Conservation (phyloP, 768 basidiomycete genomes). For the Dacryopinax spathularia region DNA sequence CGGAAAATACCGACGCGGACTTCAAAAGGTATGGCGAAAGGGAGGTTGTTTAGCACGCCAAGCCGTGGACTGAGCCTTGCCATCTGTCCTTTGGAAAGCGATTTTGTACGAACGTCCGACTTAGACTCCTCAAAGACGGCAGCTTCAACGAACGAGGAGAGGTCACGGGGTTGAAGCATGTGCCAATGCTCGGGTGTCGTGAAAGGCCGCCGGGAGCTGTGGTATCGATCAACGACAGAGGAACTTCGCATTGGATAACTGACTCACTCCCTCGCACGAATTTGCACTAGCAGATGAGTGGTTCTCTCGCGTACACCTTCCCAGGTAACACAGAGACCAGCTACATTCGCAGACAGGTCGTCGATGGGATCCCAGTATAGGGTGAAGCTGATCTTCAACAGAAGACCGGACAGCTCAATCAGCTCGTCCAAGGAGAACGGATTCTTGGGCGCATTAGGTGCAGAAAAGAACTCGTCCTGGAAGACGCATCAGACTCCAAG, state of each 20-base stretch:
- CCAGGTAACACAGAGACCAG: constrained; percentile 38
- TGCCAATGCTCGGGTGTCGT: constrained; percentile 78
- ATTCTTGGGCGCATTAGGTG: constrained; percentile 36
- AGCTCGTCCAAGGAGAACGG: constrained; percentile 76
- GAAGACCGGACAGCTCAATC: constrained; percentile 51
- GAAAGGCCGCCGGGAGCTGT: constrained; percentile 72
- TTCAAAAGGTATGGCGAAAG: constrained; percentile 87
- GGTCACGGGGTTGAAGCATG: constrained; percentile 40
- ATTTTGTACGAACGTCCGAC: constrained; percentile 18
- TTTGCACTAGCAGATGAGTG: constrained; percentile 61
- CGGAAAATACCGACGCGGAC: constrained; percentile 83
- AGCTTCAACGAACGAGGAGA: constrained; percentile 67
- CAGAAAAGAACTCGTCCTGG: constrained; percentile 76
- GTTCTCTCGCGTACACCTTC: constrained; percentile 60
- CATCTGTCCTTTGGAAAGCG: constrained; percentile 51
- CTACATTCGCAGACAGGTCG: constrained; percentile 29
- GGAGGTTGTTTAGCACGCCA: constrained; percentile 86
- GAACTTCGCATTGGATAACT: background rate
- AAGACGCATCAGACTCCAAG: too few species aligned
- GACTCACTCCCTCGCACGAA: constrained; percentile 80
- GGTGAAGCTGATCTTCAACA: constrained; percentile 72
- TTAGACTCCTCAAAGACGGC: constrained; percentile 39
- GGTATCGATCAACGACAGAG: constrained; percentile 2
- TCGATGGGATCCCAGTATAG: constrained; percentile 50
- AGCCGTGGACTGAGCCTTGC: constrained; percentile 70